Evolutionary conservation across 805 yeast genomes (phyloP), one percentile per base, ranked within the genome.

Genomic region (Teunomyces kruisii): DNA sequence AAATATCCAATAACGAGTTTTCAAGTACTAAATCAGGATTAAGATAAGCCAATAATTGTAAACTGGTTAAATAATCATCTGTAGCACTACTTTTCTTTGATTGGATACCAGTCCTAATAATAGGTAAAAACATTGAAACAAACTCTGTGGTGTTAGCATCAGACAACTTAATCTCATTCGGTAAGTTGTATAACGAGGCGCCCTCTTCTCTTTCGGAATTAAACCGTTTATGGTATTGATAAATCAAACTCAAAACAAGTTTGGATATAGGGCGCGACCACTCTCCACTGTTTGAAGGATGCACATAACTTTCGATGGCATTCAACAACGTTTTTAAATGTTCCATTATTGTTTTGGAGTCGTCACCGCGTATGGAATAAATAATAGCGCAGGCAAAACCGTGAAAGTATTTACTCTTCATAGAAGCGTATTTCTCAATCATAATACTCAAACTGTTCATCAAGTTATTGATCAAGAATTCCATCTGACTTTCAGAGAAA

Each of bases 241-340:
- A 70, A 0, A 83, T 76, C 42, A 88, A 66, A 36, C 81, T 76
- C 48, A 77, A 75, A n/a, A 86, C 68, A 22, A 87, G 75, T 46
- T 79, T 79, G 0, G 95, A 75, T 26, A 92, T 78, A 4, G 83
- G 69, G 22, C 76, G 64, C 0, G 96, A 78, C 97, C 98, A 91
- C n/a, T 76, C 75, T 0, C 97, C 98, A n/a, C 74, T 64, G 61
- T 91, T 91, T 0, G 98, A 90, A 6, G 99, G 99, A 62, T 94
- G 97, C 3, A 83, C 83, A 64, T 84, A 88, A 14, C 96, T 87
- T 49, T 80, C 84, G 5, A 90, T 70, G 0, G 96, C 81, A 43
- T 81, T 81, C n/a, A 86, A 54, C 22, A 87, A 67, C 0, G 80
- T 74, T 16, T 70, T 68, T 4, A 91, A 56, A 40, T 75, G 69